Evolutionary conservation across 495 filamentous ascomycete species (phyloP).

Genomic region (Melanomma pulvis-pyrius): DNA sequence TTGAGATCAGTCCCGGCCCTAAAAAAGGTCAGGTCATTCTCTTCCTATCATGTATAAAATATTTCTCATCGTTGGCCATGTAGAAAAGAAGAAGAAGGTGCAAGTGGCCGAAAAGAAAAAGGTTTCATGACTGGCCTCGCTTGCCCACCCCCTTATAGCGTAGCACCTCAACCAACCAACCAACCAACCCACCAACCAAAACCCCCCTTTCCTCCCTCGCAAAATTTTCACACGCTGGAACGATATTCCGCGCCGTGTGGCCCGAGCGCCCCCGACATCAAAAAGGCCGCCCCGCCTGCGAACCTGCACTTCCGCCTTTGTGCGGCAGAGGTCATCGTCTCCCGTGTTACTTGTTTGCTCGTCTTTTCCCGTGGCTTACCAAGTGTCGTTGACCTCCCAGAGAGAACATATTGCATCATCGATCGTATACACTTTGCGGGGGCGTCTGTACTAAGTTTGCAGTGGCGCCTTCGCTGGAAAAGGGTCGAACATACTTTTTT

Average conservation of each 20-base stretch:
- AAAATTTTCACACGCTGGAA: neutral
- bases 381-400: constrained; percentile 67
- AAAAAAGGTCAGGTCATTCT: constrained; percentile 53
- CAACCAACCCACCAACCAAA: neutral
- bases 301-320: constrained; percentile 46
- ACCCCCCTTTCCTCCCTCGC: neutral
- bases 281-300: neutral
- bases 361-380: constrained; percentile 52
- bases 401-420: constrained; percentile 61
- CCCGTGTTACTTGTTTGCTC: constrained; percentile 59
- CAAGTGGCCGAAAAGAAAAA: constrained; percentile 41
- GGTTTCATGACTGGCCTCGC: neutral
- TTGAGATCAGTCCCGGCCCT: constrained; percentile 56
- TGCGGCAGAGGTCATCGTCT: constrained; percentile 61
- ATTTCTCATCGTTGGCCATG: constrained; percentile 58
- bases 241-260: neutral
- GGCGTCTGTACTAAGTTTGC: constrained; percentile 3
- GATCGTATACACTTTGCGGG: constrained; percentile 39
- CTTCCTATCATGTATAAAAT: constrained; percentile 64
- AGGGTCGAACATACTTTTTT: constrained; percentile 34
- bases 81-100: constrained; percentile 26
- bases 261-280: neutral
- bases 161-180: neutral
- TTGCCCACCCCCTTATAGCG: neutral
- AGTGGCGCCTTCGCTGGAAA: constrained; percentile 44